A percentile compares a stretch with the other conserved stretches of the same genome.
phyloP scores from a whole-genome alignment of 352 stramenopile genomes.

The Globisporangium emineosum region DNA sequence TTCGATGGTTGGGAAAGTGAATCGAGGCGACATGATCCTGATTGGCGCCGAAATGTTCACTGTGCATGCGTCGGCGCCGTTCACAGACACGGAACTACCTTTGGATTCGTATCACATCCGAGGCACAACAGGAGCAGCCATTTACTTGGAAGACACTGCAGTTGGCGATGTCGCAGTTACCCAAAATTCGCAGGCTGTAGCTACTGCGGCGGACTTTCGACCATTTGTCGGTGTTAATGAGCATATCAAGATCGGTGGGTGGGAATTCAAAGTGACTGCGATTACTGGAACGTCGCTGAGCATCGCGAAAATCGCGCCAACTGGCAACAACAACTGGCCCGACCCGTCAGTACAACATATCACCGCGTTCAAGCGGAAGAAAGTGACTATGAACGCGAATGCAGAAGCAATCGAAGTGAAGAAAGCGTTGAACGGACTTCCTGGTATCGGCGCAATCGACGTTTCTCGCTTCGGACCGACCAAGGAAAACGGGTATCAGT shows the following conservation, averaged over 20 bases:
- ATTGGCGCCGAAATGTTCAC: constrained; percentile 60
- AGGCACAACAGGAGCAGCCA: constrained; percentile 24
- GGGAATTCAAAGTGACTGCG: constrained; percentile 41
- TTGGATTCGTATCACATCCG: constrained; percentile 68
- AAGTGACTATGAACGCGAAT: constrained; percentile 48
- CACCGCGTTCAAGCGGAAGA: constrained; percentile 69
- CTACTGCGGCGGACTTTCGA: constrained; percentile 45
- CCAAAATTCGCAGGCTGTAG: constrained; percentile 26
- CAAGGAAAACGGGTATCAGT: constrained; percentile 50
- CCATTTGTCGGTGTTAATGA: constrained; percentile 32
- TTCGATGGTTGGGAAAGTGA: constrained; percentile 65
- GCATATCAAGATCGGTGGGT: constrained; percentile 53
- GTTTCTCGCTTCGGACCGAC: constrained; percentile 60
- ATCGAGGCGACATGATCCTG: constrained; percentile 54
- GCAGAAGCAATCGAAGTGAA: constrained; percentile 53
- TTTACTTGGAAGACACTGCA: constrained; percentile 60
- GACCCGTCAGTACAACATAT: constrained; percentile 36
- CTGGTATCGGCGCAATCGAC: constrained; percentile 54
- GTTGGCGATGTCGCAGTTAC: constrained; percentile 61
- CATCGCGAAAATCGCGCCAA: constrained; percentile 28
- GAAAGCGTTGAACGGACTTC: constrained; percentile 34
- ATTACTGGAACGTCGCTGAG: constrained; percentile 31
- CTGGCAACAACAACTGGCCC: constrained; percentile 33
- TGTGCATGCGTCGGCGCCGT: constrained; percentile 60
- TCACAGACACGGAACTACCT: constrained; percentile 64